phyloP scores from a whole-genome alignment of 2,329 filamentous ascomycete genomes.

The Colletotrichum liriopes region DNA sequence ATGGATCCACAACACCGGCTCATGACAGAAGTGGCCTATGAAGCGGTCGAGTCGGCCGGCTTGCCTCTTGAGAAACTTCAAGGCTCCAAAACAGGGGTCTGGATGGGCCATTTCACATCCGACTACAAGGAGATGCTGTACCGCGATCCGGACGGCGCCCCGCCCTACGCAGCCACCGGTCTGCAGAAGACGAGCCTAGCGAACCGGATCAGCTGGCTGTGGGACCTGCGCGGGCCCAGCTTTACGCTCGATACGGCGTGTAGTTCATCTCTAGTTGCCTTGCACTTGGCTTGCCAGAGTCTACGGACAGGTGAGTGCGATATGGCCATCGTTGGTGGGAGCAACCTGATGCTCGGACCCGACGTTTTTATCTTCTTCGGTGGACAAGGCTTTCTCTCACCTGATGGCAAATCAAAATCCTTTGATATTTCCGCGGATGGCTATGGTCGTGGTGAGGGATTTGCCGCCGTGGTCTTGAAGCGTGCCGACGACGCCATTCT shows the following conservation, averaged over 20 bases:
- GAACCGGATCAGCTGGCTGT: constrained; percentile 42
- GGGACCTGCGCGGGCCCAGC: constrained; percentile 49
- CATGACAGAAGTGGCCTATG: constrained; percentile 30
- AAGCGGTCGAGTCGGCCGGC: constrained; percentile 32
- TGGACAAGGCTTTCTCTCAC: not conserved
- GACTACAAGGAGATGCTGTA: constrained; percentile 51
- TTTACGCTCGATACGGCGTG: constrained; percentile 55
- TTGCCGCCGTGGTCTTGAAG: constrained; percentile 62
- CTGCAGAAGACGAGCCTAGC: constrained; percentile 45
- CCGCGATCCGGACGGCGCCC: constrained; percentile 45
- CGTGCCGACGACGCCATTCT: constrained; percentile 58
- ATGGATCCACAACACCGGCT: constrained; percentile 51
- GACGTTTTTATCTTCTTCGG: not conserved
- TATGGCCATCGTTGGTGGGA: constrained; percentile 48
- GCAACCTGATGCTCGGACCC: not conserved
- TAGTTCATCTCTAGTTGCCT: constrained; percentile 49
- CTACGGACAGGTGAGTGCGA: constrained; percentile 50
- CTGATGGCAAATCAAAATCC: not conserved
- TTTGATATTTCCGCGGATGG: not conserved
- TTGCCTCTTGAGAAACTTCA: constrained; percentile 27
- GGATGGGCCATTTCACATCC: constrained; percentile 52
- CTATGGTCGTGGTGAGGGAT: constrained; percentile 3
- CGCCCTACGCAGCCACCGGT: constrained; percentile 47
- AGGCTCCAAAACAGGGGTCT: constrained; percentile 52
- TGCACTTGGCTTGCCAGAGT: constrained; percentile 51